These are phyloP conservation scores for Imleria badia DNA, from an alignment of 768 basidiomycete species.

Conservation along the genomic window DNA sequence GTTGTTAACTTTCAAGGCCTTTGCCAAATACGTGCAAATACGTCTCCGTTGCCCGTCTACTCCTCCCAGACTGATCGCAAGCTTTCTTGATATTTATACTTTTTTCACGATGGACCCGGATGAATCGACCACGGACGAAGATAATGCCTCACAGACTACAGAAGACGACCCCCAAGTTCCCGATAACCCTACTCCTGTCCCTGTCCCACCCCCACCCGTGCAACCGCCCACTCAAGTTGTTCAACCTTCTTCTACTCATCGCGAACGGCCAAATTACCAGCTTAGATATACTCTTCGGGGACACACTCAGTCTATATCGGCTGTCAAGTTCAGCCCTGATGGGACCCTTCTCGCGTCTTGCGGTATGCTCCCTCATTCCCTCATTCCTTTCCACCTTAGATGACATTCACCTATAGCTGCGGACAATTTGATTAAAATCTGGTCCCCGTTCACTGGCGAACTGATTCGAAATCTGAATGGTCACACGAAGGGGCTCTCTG, in stretches of 20 bases:
- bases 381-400: not conserved
- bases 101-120: conserved; percentile 31
- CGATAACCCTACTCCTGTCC: conserved; percentile 45
- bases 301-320: conserved; percentile 81
- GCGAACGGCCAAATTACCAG: conserved; percentile 61
- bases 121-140: conserved; percentile 52
- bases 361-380: conserved; percentile 49
- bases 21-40: conserved; percentile 25
- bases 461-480: conserved; percentile 72
- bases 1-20: conserved; percentile 24
- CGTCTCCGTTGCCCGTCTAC: too few relatives aligned
- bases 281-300: conserved; percentile 68
- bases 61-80: not conserved
- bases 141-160: conserved; percentile 79
- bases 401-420: conserved; percentile 50
- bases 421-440: conserved; percentile 77
- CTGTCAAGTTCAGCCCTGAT: conserved; percentile 90
- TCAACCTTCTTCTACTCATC: conserved; percentile 38
- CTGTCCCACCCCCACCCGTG: conserved; percentile 35
- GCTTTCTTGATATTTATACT: not conserved
- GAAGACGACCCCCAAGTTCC: conserved; percentile 83
- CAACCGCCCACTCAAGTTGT: conserved; percentile 33
- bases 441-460: conserved; percentile 79
- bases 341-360: conserved; percentile 85
- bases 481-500: conserved; percentile 82